Percentiles rank a stretch among this genome's conserved stretches.
Conservation (phyloP, 23 red algal species). For the Cyanidium caldarium region DNA sequence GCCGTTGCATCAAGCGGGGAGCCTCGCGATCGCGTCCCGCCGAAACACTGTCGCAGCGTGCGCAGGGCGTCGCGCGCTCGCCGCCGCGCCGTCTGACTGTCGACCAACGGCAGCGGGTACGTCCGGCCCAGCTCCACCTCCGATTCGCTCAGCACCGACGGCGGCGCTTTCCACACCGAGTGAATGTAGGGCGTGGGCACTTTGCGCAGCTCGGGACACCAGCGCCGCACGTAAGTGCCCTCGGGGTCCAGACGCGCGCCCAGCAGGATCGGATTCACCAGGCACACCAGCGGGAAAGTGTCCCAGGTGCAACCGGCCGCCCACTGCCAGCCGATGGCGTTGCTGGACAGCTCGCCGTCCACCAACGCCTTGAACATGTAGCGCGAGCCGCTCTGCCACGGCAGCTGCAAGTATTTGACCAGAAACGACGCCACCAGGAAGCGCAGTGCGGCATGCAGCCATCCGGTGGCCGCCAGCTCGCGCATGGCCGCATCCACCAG, state of each 20-base stretch:
- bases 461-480: constrained; percentile 54
- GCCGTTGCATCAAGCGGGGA: background rate
- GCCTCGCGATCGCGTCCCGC: background rate
- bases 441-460: constrained; percentile 79
- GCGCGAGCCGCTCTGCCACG: constrained; percentile 62
- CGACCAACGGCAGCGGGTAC: constrained; percentile 64
- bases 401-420: constrained; percentile 69
- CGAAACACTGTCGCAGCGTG: constrained; percentile 49
- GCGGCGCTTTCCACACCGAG: constrained; percentile 58
- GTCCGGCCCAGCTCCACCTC: constrained; percentile 37
- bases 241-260: constrained; percentile 25
- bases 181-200: constrained; percentile 56
- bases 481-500: constrained; percentile 98
- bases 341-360: constrained; percentile 76
- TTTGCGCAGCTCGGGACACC: constrained; percentile 62
- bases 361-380: constrained; percentile 49
- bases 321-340: constrained; percentile 87
- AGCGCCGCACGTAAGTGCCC: constrained; percentile 54
- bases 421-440: constrained; percentile 81
- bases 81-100: constrained; percentile 17
- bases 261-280: constrained; percentile 74
- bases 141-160: constrained; percentile 27
- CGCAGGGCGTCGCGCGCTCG: constrained; percentile 44
- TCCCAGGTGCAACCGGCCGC: constrained; percentile 64
- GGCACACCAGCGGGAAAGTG: constrained; percentile 52